Base-by-base conservation (phyloP, 495 filamentous ascomycete species). In the Talaromyces borbonicus region DNA sequence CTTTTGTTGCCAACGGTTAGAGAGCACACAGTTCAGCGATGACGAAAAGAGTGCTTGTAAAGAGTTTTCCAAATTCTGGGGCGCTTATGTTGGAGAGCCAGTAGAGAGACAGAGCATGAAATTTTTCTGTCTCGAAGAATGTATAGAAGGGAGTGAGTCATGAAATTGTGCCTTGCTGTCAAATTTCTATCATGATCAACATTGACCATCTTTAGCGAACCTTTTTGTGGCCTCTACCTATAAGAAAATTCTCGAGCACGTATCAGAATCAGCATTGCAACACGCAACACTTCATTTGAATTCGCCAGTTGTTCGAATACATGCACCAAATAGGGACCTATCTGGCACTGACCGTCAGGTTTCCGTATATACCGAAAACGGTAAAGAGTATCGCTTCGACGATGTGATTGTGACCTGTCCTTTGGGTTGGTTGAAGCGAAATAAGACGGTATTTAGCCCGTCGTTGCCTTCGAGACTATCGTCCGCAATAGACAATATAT, bases 111-210 rank as follows among this genome's bases (percentile, higher is more conserved):
- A 98, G 55, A 94, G 88, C 61, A 57, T 98, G 45, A 92, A 83
- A 58, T 95, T 87, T 64, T 93, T 96, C 54, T 90, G 83, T 73
- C 57, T 98, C n/a, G 92, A 98, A 62, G 88, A 96, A 64, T 89
- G 84, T 48, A 81, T 95, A 54, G 90, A 93, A 55, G 90, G 89
- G 38, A 82, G 86, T 85, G 60, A 59, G 79, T 71, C 30, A n/a
- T 39, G n/a, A n/a, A n/a, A n/a, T n/a, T n/a, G n/a, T n/a, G n/a
- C 33, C 31, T 44, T 25, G 19, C 12, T 27, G 12, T 15, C 45
- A 38, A 23, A 22, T 30, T 4, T 47, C 9, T 23, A 11, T 32
- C 19, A n/a, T 8, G 11, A 3, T 16, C 24, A 8, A 20, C 5
- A 15, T 23, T 46, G 11, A 24, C 15, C 3, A n/a, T 19, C 40